These are phyloP conservation scores for Hsuehochloa calcarea DNA, from an alignment of 176 grass and related monocot genomes.

Conservation along the genomic window DNA sequence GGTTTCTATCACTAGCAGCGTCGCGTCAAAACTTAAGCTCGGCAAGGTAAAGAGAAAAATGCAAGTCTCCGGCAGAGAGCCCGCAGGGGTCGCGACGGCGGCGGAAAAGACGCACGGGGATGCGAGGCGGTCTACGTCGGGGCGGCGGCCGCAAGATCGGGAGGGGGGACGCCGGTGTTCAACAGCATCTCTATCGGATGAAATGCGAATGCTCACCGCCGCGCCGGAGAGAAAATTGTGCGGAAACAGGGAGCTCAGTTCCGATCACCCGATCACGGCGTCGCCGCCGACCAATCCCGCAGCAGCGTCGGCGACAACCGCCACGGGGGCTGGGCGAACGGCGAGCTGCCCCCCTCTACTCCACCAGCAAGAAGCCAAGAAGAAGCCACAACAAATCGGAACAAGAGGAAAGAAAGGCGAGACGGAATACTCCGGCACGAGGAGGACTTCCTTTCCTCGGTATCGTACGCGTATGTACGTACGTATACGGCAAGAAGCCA, in stretches of 20 bases:
- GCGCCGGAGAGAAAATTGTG: background rate
- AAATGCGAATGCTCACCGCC: background rate
- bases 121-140: background rate
- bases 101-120: background rate
- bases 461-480: background rate
- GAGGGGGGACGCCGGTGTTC: background rate
- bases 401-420: background rate
- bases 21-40: background rate
- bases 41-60: background rate
- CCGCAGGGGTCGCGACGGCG: background rate
- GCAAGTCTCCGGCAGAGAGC: background rate
- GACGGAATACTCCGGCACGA: background rate
- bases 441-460: background rate
- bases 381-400: background rate
- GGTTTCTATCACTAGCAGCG: background rate
- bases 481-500: background rate
- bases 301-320: background rate
- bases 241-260: background rate
- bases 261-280: constrained; percentile 10
- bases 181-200: background rate
- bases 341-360: background rate
- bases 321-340: background rate
- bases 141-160: background rate
- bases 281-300: background rate
- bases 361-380: background rate